Evolutionary conservation across 1,139 yeast species (phyloP).

Genomic region (Geotrichum phurueaensis): DNA sequence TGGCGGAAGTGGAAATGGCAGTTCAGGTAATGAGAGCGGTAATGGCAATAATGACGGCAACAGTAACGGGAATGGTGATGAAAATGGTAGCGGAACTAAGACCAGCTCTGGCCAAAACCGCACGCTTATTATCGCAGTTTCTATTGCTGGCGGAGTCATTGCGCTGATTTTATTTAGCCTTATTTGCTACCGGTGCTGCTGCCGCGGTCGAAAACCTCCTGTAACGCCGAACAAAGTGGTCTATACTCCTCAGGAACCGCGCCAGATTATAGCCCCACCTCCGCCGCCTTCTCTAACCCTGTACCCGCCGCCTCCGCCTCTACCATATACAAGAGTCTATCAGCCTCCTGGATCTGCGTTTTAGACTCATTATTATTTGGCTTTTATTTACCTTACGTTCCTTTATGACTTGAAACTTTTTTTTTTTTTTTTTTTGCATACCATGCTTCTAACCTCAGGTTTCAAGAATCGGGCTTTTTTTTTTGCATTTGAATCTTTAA

Average conservation of each 20-base stretch:
- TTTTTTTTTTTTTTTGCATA: too few relatives aligned
- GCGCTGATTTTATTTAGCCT: slow-evolving; percentile 2
- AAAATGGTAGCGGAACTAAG: background rate
- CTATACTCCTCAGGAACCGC: background rate
- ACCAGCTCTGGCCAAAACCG: slow-evolving; percentile 13
- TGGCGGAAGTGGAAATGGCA: background rate
- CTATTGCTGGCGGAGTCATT: slow-evolving; percentile 9
- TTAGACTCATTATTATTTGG: slow-evolving; percentile 3
- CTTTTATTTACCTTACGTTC: background rate
- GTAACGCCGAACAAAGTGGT: background rate
- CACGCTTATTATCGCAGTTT: slow-evolving; percentile 20
- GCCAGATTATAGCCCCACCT: slow-evolving; percentile 12
- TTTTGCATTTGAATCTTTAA: too few relatives aligned
- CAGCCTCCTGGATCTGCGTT: slow-evolving; percentile 8
- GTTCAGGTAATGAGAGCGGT: background rate
- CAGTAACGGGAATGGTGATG: background rate
- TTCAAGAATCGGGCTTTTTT: too few relatives aligned
- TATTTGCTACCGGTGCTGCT: background rate
- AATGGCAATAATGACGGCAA: background rate
- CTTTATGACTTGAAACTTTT: too few relatives aligned
- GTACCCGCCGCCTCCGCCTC: slow-evolving; percentile 9
- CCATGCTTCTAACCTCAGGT: too few relatives aligned
- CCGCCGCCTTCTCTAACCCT: slow-evolving; percentile 6
- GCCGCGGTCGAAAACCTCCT: background rate
- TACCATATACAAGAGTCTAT: slow-evolving; percentile 11